Evolutionary conservation across 305 asterid species (phyloP).

Genomic region (Salvia sclarea): DNA sequence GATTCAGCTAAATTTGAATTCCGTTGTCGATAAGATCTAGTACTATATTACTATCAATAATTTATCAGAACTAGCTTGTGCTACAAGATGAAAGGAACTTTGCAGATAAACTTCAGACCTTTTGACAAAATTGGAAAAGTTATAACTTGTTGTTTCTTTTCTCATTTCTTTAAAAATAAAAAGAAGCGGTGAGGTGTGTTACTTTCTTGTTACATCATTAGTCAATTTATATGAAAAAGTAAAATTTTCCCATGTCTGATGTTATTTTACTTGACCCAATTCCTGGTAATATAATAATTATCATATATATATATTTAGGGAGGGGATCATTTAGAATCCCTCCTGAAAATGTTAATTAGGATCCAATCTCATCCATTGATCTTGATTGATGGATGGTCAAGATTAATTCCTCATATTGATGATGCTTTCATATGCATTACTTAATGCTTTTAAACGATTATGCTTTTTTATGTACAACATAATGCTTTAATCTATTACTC

Average conservation of each 20-base stretch:
- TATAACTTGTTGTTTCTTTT: background rate
- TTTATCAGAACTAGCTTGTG: conserved; percentile 3
- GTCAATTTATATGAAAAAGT: background rate
- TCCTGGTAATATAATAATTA: background rate
- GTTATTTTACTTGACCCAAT: background rate
- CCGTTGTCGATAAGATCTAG: background rate
- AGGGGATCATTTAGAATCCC: no score
- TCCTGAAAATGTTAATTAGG: no score
- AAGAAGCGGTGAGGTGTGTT: background rate
- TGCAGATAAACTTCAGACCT: conserved; percentile 19
- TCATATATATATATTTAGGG: no score
- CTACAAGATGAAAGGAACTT: background rate
- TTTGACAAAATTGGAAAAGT: conserved; percentile 31
- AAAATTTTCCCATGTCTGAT: background rate
- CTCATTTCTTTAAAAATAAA: background rate
- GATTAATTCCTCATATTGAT: no score
- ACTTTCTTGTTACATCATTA: background rate
- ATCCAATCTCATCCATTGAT: no score
- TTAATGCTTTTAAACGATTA: no score
- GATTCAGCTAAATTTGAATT: conserved; percentile 5
- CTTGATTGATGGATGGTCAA: no score
- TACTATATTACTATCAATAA: no score
- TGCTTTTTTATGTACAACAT: no score
- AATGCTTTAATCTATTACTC: no score
- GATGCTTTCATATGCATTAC: no score